Percentiles rank a stretch among this genome's conserved stretches.
These are phyloP conservation scores for Amanita inopinata DNA, from an alignment of 768 basidiomycete species.

Conservation along the genomic window DNA sequence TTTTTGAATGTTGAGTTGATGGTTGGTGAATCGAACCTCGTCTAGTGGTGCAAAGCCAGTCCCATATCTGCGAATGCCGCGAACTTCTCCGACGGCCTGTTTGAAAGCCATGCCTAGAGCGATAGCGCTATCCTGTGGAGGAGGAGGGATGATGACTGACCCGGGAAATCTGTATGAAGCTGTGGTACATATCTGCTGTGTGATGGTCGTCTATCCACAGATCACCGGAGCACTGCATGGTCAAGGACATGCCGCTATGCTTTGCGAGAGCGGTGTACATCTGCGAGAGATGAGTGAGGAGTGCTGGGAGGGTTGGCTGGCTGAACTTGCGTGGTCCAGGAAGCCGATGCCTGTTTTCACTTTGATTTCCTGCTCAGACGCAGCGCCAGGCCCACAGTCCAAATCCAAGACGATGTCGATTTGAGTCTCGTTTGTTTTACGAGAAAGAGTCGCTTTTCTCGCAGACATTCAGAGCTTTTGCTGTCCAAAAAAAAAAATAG, in stretches of 20 bases:
- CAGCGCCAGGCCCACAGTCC: conserved; percentile 62
- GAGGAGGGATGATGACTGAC: conserved; percentile 13
- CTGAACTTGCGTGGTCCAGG: conserved; percentile 75
- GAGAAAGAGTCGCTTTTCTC: conserved; percentile 59
- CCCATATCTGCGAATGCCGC: conserved; percentile 91
- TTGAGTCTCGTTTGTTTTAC: conserved; percentile 87
- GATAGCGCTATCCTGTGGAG: conserved; percentile 78
- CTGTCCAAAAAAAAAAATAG: no score
- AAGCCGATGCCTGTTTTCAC: conserved; percentile 97
- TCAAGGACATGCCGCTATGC: conserved; percentile 89
- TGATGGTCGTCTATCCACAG: conserved; percentile 98
- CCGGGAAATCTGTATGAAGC: background rate
- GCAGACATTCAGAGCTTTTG: no score
- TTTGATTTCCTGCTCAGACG: conserved; percentile 62
- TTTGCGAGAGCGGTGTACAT: conserved; percentile 98
- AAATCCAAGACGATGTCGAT: conserved; percentile 78
- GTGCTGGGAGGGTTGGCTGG: background rate
- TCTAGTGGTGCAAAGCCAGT: conserved; percentile 96
- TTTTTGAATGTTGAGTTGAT: no score
- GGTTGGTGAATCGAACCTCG: conserved; percentile 56
- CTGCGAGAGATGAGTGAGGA: conserved; percentile 29
- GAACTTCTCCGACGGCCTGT: conserved; percentile 86
- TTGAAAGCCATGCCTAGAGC: conserved; percentile 89
- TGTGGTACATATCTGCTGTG: conserved; percentile 78
- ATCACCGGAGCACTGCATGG: conserved; percentile 88